Evolutionary conservation across 2,329 filamentous ascomycete species (phyloP).

Genomic region (Colletotrichum sansevieriae): DNA sequence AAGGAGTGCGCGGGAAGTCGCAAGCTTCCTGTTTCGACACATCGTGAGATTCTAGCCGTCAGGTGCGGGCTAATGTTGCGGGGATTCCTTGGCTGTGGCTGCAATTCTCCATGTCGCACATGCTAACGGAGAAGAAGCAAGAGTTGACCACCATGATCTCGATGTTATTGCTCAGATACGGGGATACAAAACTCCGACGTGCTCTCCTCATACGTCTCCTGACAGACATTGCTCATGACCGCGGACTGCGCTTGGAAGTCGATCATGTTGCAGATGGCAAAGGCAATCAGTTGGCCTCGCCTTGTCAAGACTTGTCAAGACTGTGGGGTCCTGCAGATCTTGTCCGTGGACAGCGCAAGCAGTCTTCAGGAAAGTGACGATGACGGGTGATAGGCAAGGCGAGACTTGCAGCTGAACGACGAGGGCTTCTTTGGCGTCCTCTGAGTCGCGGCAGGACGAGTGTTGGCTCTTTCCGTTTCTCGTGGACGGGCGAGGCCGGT

Average conservation of each 20-base stretch:
- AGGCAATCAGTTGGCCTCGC: slow-evolving; percentile 1
- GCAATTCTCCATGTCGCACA: slow-evolving; percentile 22
- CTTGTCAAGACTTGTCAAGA: neutral
- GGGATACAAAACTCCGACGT: slow-evolving; percentile 8
- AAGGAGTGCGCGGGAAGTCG: slow-evolving; percentile 6
- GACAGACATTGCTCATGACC: slow-evolving; percentile 22
- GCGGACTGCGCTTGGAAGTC: slow-evolving; percentile 1
- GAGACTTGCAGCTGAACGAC: slow-evolving; percentile 13
- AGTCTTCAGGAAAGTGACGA: neutral
- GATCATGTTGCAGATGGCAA: neutral
- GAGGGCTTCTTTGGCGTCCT: neutral
- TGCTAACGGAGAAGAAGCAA: slow-evolving; percentile 20
- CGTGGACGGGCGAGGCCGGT: slow-evolving; percentile 6
- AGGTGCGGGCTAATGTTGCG: slow-evolving; percentile 12
- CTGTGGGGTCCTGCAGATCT: slow-evolving; percentile 25
- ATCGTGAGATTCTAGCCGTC: slow-evolving; percentile 31
- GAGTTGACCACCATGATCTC: slow-evolving; percentile 19
- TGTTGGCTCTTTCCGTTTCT: slow-evolving; percentile 9
- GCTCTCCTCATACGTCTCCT: slow-evolving; percentile 21
- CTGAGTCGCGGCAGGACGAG: neutral
- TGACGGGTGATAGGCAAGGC: slow-evolving; percentile 10
- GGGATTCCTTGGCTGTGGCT: neutral
- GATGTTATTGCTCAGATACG: neutral
- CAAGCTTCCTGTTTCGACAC: neutral
- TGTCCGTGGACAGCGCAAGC: neutral